Evolutionary conservation across 768 basidiomycete genomes (phyloP).

Genomic region (Suillus sp.): DNA sequence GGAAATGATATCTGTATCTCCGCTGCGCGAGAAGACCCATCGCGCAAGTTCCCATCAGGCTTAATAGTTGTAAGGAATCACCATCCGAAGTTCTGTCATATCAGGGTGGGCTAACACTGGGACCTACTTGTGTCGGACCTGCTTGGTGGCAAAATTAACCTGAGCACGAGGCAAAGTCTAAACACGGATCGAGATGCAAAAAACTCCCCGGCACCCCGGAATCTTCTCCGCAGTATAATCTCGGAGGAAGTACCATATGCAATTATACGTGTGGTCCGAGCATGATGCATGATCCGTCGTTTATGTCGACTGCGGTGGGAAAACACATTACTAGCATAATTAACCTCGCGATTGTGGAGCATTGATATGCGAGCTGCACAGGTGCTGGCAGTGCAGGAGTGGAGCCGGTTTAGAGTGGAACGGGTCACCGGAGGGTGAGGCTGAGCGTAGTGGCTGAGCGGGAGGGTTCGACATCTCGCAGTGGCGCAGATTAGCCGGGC

Average conservation of each 20-base stretch:
- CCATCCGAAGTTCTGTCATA: neutral
- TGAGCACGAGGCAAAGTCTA: slow-evolving; percentile 8
- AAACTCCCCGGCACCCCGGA: neutral
- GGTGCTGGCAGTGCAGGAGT: neutral
- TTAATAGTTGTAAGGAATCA: neutral
- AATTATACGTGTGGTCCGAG: neutral
- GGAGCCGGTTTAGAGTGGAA: slow-evolving; percentile 1
- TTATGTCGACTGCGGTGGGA: neutral
- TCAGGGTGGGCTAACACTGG: neutral
- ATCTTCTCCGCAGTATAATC: slow-evolving; percentile 3
- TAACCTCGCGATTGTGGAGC: neutral
- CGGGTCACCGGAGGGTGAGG: neutral
- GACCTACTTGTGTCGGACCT: neutral
- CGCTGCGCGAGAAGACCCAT: neutral
- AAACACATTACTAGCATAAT: neutral
- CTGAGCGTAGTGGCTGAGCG: slow-evolving; percentile 5
- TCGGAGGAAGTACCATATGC: slow-evolving; percentile 4
- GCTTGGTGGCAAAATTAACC: neutral
- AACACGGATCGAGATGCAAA: slow-evolving; percentile 1
- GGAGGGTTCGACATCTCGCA: neutral
- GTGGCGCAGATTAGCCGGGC: neutral
- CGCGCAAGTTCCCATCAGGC: slow-evolving; percentile 3
- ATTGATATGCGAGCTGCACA: too few relatives aligned
- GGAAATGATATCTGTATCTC: slow-evolving; percentile 1
- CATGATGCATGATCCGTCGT: slow-evolving; percentile 5